Conservation (phyloP, 805 yeast genomes). For the Starmerella scarabaei region DNA sequence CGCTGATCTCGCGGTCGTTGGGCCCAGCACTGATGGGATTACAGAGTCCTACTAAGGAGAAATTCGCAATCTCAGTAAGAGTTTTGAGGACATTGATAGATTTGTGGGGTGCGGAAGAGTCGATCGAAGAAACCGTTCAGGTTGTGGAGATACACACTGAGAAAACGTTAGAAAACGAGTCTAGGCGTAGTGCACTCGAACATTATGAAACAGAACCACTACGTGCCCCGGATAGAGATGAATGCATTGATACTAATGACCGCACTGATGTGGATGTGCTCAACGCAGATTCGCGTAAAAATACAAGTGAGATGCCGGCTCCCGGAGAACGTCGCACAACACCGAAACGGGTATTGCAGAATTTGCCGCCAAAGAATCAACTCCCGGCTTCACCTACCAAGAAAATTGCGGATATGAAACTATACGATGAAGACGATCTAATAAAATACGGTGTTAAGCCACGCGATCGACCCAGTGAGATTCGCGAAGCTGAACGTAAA, state of each 20-base stretch:
- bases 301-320: too few species aligned
- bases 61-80: constrained; percentile 39
- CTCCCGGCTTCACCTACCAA: too few species aligned
- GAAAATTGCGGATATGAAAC: too few species aligned
- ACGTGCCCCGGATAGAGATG: background rate
- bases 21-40: constrained; percentile 48
- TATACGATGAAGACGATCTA: too few species aligned
- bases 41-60: constrained; percentile 35
- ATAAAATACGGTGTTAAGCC: constrained; percentile 2
- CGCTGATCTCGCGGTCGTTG: constrained; percentile 33
- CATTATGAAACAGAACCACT: too few species aligned
- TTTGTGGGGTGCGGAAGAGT: constrained; percentile 25
- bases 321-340: background rate
- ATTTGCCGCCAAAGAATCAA: background rate
- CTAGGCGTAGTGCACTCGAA: too few species aligned
- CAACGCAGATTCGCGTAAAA: too few species aligned
- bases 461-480: constrained; percentile 14
- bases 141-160: too few species aligned
- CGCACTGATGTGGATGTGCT: too few species aligned
- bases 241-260: background rate
- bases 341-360: background rate
- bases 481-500: background rate
- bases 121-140: too few species aligned
- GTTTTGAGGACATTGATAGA: constrained; percentile 42
- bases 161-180: too few species aligned